Base-by-base conservation (phyloP, 768 basidiomycete genomes). In the Podaxis sp. region DNA sequence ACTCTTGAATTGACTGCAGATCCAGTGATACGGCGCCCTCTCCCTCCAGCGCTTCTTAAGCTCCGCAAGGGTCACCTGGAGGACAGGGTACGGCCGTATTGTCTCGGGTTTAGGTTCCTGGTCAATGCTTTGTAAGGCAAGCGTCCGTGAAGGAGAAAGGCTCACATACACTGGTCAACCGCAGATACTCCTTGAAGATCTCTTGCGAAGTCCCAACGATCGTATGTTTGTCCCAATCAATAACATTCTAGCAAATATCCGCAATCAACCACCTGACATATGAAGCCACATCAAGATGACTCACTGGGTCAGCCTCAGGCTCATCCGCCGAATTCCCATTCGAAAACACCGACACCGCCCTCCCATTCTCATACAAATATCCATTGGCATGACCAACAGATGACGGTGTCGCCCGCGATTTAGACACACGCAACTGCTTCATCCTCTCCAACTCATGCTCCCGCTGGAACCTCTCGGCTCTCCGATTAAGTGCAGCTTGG, bases 1-100 rank as follows among this genome's bases (percentile, higher is more conserved):
- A 71, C 91, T 94, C 80, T 99, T 98, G 78, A 99, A 93, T 73
- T 99, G 97, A 69, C 91, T 97, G 71, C 96, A 95, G 70, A 98
- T 93, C 88, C 93, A 99, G 59, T 82, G 75, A 69, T 98, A 97
- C 0, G 79, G 73, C 14, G 72, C 72, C 70, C 90, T 91, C 65
- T 89, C 82, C 67, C 86, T 82, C 94, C 96, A 98, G 61, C 89
- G 89, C 57, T 80, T 81, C 75, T 97, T 98, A 53, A 99, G 82
- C 67, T 94, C 88, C 48, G 82, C 73, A 50, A 98, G 82, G 6
- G 97, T 97, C 73, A 89, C 83, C 72, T 90, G 85, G 35, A 99
- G 82, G 37, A 98, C 78, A 57, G 81, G 72, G 65, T 93, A 89
- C 27, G 97, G 97, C 47, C 97, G 88, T 67, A 99, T 96, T 68